Evolutionary conservation across 2,329 filamentous ascomycete genomes (phyloP), one percentile per base, ranked within the genome.

Genomic region (Aspergillus spinulosporus): DNA sequence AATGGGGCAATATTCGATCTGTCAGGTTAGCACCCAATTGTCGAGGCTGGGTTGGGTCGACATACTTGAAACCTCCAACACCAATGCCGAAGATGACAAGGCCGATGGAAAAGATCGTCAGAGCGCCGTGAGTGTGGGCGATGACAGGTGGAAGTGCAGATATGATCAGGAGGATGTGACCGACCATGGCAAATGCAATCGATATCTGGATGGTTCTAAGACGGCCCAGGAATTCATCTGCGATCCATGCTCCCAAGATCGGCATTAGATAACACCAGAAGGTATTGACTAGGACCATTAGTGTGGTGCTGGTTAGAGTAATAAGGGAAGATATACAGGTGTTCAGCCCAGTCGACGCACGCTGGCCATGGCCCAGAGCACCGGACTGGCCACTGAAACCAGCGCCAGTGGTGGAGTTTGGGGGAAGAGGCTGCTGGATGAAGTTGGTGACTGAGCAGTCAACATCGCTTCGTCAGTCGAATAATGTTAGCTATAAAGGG

Each of bases 21-120:
- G 37, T 21, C 7, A 1, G 3, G 14, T 56, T 47, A 50, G 43
- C 7, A 21, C 21, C 21, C 11, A 8, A 9, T 12, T 29, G 3
- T 43, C 3, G n/a, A 8, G 12, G 28, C 2, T 8, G 21, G 21
- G 15, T 21, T 14, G 2, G 6, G 12, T 9, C 28, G n/a, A 49
- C 52, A 5, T 63, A 66, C 78, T 92, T 92, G 82, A 92, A 91
- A 64, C 89, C 88, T 57, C 89, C 89, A 1, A 88, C 89, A 39
- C 89, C 89, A 34, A 90, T 74, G 15, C 87, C 88, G 65, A 91
- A 83, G 66, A 91, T 79, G 50, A 89, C 73, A 61, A 89, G 80
- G 34, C 84, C 84, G 26, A 85, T 73, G 11, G 87, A 71, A 65
- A 90, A 88, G 50, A 83, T 85, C 2, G 77, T 85, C 32, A 90